These are phyloP conservation scores for Penicillium atrosanguineum DNA, from an alignment of 495 filamentous ascomycete genomes.

Conservation along the genomic window DNA sequence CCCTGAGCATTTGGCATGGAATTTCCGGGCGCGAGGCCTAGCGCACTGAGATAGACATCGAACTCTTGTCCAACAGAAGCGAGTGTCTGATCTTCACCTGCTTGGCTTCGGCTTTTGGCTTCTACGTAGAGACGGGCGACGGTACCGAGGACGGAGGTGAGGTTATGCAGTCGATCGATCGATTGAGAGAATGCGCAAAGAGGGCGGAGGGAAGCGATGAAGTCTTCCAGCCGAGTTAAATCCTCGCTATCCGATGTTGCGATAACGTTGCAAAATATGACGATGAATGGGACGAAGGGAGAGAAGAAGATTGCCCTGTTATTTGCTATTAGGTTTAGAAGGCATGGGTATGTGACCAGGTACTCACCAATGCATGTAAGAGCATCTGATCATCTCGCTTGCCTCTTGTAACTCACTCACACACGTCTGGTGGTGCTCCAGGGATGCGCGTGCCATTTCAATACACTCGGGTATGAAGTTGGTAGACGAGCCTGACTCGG, in stretches of 20 bases:
- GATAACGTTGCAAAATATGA: slow-evolving; percentile 68
- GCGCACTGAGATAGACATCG: slow-evolving; percentile 60
- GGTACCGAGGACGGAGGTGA: slow-evolving; percentile 59
- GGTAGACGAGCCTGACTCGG: slow-evolving; percentile 30
- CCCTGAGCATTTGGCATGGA: slow-evolving; percentile 4
- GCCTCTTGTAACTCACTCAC: slow-evolving; percentile 47
- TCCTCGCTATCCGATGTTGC: slow-evolving; percentile 45
- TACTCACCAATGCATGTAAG: slow-evolving; percentile 63
- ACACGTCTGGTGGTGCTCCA: slow-evolving; percentile 52
- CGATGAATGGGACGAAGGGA: slow-evolving; percentile 67
- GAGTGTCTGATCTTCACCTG: slow-evolving; percentile 40
- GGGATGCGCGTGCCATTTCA: slow-evolving; percentile 53
- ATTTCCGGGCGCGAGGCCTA: slow-evolving; percentile 56
- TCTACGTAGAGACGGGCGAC: slow-evolving; percentile 63
- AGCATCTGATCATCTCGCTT: slow-evolving; percentile 44
- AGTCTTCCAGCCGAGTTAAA: slow-evolving; percentile 51
- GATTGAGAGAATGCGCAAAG: slow-evolving; percentile 52
- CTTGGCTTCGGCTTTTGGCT: slow-evolving; percentile 49
- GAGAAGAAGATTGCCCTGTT: slow-evolving; percentile 61
- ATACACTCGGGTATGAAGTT: slow-evolving; percentile 61
- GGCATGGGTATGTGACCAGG: background rate
- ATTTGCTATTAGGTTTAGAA: background rate
- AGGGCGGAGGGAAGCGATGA: slow-evolving; percentile 55
- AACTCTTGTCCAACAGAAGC: slow-evolving; percentile 57
- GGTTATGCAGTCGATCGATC: slow-evolving; percentile 55